Base-by-base conservation (phyloP, 352 stramenopile genomes). In the Aphanomyces euteiches region DNA sequence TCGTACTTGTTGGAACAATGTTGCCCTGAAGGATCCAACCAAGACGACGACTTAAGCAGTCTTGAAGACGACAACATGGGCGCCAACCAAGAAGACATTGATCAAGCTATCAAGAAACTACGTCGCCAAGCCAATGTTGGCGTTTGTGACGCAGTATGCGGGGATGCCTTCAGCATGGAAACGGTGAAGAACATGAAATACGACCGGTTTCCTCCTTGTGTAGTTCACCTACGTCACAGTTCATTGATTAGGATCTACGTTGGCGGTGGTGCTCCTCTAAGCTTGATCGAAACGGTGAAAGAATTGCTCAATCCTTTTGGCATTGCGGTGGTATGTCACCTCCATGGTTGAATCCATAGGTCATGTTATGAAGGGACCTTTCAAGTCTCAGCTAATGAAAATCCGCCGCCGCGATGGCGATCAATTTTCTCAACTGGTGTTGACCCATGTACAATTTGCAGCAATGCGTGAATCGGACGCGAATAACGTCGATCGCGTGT, bases 191-290 rank as follows among this genome's bases (percentile, higher is more conserved):
- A 59, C n/a, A n/a, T 67, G 15, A 65, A 69, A 47, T 75, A 74
- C 41, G 72, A 75, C 40, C 40, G 72, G 64, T 70, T 48, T 4
- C 47, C 6, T 39, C 1, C 36, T 2, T 8, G n/a, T 28, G 1
- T 7, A 34, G n/a, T n/a, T 63, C 13, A 2, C 15, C 3, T 17
- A 5, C 13, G 47, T 5, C 10, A 61, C 5, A 10, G 39, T n/a
- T 12, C 6, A 48, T 70, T 47, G 36, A 36, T 28, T 43, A 70
- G 64, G 5, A 74, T 75, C 40, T 75, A 75, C 57, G 45, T 75
- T 19, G 72, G 72, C 34, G 72, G 54, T 0, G 56, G 66, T 4
- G 71, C 66, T 17, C 67, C 72, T 3, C 39, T 72, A 19, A 19
- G 56, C 7, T 10, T 66, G 28, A 71, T 66, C 21, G 38, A 39